Evolutionary conservation across 352 stramenopile genomes (phyloP), one percentile per base, ranked within the genome.

Genomic region (Thalassiosira pacifica): DNA sequence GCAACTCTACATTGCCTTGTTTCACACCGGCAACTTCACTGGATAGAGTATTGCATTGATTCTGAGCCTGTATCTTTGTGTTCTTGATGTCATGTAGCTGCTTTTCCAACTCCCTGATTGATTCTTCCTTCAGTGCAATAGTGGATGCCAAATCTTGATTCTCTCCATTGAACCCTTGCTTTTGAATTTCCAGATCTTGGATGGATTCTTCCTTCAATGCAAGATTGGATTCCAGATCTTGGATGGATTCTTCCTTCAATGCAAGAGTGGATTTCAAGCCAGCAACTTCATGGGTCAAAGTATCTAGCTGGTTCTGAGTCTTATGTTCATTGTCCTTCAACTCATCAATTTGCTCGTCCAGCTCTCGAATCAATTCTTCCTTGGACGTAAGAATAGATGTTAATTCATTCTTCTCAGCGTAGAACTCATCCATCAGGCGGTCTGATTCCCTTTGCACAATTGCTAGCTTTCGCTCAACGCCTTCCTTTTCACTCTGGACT

Each of bases 401-500:
- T 26, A 90, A 57, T 29, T 82, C 75, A 66, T 72, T 24, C 71
- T 90, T 90, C 48, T 83, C 45, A 18, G 55, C 76, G 45, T 72
- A 79, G 32, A 87, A 78, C 34, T 84, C 74, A 29, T 75, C 73
- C 31, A 83, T 81, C 57, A 65, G 22, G 27, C 48, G 74, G 40
- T 85, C 78, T n/a, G 75, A 76, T 65, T 87, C 69, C 52, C 72
- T 79, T 22, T 85, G 31, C 0, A 80, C 18, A 1, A 74, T 24
- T 45, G 37, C n/a, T n/a, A 90, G 64, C 65, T 82, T 76, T 31
- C 61, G 67, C 11, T 78, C 69, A 2, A 79, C 48, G 6, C 42
- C 19, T 22, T 85, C 74, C 61, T 84, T 89, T 63, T 89, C 83
- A 40, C 27, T 26, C 66, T 84, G 75, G 27, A 83, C 68, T 5